Evolutionary conservation across 2,329 filamentous ascomycete species (phyloP).

Genomic region (Curvularia sp.): DNA sequence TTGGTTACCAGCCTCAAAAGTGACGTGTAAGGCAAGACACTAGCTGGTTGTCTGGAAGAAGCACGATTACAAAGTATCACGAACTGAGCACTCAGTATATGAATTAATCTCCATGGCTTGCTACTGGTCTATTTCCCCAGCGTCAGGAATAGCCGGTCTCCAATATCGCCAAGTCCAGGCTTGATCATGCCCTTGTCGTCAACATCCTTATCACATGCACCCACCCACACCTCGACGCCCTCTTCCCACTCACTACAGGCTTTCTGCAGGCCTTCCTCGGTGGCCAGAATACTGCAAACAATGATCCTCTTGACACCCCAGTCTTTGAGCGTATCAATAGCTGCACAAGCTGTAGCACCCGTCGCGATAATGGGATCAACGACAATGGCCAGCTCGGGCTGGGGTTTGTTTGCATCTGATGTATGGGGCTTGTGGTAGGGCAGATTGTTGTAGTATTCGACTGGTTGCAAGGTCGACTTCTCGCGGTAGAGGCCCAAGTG

Average conservation of each 20-base stretch:
- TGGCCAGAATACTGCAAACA: constrained; percentile 77
- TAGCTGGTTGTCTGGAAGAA: not conserved
- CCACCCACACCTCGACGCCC: constrained; percentile 80
- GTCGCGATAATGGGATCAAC: constrained; percentile 95
- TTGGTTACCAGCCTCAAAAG: not conserved
- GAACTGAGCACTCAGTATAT: not conserved
- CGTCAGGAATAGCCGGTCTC: constrained; percentile 87
- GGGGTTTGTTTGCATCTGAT: constrained; percentile 40
- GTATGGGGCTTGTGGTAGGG: constrained; percentile 70
- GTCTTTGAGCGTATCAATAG: constrained; percentile 85
- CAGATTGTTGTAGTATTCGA: constrained; percentile 98
- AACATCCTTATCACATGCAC: constrained; percentile 76
- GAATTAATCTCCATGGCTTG: not conserved
- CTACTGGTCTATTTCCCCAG: constrained; percentile 69
- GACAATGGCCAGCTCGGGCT: constrained; percentile 75
- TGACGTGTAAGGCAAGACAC: not conserved
- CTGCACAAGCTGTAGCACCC: constrained; percentile 85
- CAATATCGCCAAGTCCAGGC: constrained; percentile 88
- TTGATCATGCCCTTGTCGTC: constrained; percentile 87
- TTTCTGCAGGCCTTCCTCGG: constrained; percentile 70
- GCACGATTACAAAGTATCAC: not conserved
- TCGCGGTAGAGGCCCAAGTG: constrained; percentile 96
- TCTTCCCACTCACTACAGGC: constrained; percentile 82
- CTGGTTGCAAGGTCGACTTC: constrained; percentile 82
- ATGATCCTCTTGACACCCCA: constrained; percentile 89